Conservation (phyloP, 495 filamentous ascomycete species). For the Cercophora scortea region DNA sequence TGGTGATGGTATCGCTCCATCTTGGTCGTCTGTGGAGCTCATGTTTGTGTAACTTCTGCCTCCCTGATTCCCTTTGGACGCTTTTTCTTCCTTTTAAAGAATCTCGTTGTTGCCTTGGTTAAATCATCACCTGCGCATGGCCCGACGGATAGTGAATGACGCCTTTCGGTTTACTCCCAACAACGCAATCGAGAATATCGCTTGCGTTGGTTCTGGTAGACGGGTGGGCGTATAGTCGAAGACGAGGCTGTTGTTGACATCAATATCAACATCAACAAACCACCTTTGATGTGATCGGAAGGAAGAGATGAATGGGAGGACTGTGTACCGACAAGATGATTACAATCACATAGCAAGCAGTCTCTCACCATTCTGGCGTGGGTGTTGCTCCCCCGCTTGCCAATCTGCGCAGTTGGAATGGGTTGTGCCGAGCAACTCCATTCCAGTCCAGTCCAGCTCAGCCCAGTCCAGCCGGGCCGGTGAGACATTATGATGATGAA, state of each 20-base stretch:
- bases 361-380: too few species aligned
- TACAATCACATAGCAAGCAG: too few species aligned
- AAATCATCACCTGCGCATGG: background rate
- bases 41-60: background rate
- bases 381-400: background rate
- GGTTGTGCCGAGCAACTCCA: constrained; percentile 1
- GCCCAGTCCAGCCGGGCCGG: background rate
- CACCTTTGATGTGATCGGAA: background rate
- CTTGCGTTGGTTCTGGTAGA: too few species aligned
- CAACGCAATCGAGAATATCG: background rate
- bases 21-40: background rate
- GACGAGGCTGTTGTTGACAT: background rate
- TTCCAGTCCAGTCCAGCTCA: background rate
- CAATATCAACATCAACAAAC: background rate
- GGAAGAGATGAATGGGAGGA: background rate
- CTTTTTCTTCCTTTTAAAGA: too few species aligned
- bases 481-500: background rate
- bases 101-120: background rate
- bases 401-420: background rate
- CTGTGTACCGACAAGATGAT: too few species aligned
- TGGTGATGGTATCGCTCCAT: background rate
- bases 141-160: background rate
- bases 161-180: background rate
- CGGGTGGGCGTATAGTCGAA: too few species aligned
- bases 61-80: background rate